phyloP scores from a whole-genome alignment of 2,329 filamentous ascomycete genomes.

The Diaporthe longicolla region DNA sequence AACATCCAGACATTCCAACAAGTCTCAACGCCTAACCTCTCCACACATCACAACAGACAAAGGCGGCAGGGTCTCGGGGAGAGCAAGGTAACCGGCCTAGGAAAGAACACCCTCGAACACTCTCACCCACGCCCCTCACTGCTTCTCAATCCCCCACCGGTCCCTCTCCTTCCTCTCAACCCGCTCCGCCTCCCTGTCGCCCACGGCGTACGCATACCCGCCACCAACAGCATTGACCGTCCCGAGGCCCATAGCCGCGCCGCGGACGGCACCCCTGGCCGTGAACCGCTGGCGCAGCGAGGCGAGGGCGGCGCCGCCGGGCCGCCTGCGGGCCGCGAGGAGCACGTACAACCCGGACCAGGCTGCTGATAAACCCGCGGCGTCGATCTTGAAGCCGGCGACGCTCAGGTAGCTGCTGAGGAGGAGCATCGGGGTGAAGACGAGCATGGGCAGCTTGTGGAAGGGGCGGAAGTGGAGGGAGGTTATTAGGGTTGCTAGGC shows the following conservation, averaged over 20 bases:
- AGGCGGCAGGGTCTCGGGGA: background rate
- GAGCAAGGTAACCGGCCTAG: background rate
- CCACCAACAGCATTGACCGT: conserved; percentile 63
- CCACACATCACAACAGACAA: background rate
- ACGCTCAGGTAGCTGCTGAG: conserved; percentile 73
- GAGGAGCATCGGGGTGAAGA: conserved; percentile 66
- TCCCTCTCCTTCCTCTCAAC: conserved; percentile 63
- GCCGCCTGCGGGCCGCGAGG: conserved; percentile 64
- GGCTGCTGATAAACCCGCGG: conserved; percentile 68
- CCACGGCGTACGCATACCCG: conserved; percentile 66
- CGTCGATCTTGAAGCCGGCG: conserved; percentile 70
- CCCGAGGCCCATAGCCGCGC: conserved; percentile 64
- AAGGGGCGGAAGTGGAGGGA: conserved; percentile 70
- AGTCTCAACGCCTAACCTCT: background rate
- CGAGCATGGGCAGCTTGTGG: conserved; percentile 62
- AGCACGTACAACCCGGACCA: conserved; percentile 71
- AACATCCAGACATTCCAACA: too few relatives aligned
- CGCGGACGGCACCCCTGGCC: conserved; percentile 65
- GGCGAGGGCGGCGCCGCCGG: conserved; percentile 44
- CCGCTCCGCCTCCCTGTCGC: conserved; percentile 65
- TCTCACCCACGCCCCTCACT: background rate
- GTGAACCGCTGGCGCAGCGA: conserved; percentile 56
- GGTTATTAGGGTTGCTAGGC: conserved; percentile 69
- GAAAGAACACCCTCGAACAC: background rate
- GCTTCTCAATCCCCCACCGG: conserved; percentile 61